Percentiles rank a stretch among this genome's conserved stretches.
These are phyloP conservation scores for Taxawa tesnikishii DNA, from an alignment of 2,329 filamentous ascomycete species.

Conservation along the genomic window DNA sequence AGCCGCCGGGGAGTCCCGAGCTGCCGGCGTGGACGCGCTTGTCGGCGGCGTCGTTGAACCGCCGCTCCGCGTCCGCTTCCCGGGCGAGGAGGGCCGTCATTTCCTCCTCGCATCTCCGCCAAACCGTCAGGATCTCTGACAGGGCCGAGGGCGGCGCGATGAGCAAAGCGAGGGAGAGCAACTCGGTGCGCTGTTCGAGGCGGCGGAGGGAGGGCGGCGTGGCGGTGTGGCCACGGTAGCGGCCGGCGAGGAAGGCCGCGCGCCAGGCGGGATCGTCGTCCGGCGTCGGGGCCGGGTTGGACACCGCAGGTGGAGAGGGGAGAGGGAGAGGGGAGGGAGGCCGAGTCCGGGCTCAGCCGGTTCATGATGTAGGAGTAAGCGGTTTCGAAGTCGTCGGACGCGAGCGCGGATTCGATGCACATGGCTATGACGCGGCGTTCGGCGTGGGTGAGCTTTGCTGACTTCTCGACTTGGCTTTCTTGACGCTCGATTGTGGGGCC, in stretches of 20 bases:
- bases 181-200: slow-evolving; percentile 70
- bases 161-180: slow-evolving; percentile 61
- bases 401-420: slow-evolving; percentile 66
- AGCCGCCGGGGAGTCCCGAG: slow-evolving; percentile 26
- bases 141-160: slow-evolving; percentile 59
- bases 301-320: slow-evolving; percentile 7
- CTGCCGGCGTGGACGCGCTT: too few relatives aligned
- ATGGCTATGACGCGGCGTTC: slow-evolving; percentile 63
- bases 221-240: slow-evolving; percentile 41
- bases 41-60: slow-evolving; percentile 57
- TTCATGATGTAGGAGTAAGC: slow-evolving; percentile 75
- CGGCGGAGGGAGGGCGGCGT: slow-evolving; percentile 53
- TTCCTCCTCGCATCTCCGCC: slow-evolving; percentile 67
- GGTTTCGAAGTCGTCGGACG: slow-evolving; percentile 72
- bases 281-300: slow-evolving; percentile 6
- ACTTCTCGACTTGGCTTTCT: slow-evolving; percentile 7
- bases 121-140: slow-evolving; percentile 63
- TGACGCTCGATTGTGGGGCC: slow-evolving; percentile 16
- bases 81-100: slow-evolving; percentile 53
- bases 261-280: slow-evolving; percentile 64
- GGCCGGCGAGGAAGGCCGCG: slow-evolving; percentile 65
- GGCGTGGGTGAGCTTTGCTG: slow-evolving; percentile 23
- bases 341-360: slow-evolving; percentile 35
- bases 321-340: slow-evolving; percentile 10
- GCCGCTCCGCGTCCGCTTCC: slow-evolving; percentile 56